These are phyloP conservation scores for Russula abietina DNA, from an alignment of 768 basidiomycete genomes.

Conservation along the genomic window DNA sequence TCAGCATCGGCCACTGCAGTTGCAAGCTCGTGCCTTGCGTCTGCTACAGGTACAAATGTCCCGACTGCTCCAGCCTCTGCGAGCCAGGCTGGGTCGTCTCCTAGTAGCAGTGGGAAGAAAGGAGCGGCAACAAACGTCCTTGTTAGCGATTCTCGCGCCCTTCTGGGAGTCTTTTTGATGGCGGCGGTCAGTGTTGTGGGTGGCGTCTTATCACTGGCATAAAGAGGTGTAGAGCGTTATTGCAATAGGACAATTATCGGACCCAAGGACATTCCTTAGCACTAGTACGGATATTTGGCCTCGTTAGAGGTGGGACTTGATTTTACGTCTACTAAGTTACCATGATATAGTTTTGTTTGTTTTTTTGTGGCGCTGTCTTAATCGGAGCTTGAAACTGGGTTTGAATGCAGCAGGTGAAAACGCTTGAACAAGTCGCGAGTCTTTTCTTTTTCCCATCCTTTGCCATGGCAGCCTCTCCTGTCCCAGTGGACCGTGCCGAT, in stretches of 20 bases:
- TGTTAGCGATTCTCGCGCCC: conserved; percentile 31
- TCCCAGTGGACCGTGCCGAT: conserved; percentile 22
- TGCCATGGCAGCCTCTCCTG: conserved; percentile 28
- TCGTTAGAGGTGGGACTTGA: neutral
- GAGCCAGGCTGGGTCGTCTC: neutral
- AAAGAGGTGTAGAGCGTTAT: conserved; percentile 5
- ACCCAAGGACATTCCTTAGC: conserved; percentile 5
- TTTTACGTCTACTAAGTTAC: neutral
- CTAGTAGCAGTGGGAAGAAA: conserved; percentile 25
- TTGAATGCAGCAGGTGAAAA: conserved; percentile 4
- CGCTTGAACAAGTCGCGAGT: neutral
- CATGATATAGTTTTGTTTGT: conserved; percentile 1
- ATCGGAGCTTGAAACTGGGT: conserved; percentile 26
- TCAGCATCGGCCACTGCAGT: conserved; percentile 47
- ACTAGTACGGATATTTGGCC: neutral
- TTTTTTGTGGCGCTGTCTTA: conserved; percentile 21
- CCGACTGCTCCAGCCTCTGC: conserved; percentile 43
- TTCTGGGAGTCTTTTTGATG: conserved; percentile 36
- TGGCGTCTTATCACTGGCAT: conserved; percentile 41
- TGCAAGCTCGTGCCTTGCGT: conserved; percentile 62
- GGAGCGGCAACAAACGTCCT: conserved; percentile 29
- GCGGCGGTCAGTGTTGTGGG: conserved; percentile 37
- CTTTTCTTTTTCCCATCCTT: conserved; percentile 14
- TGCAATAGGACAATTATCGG: conserved; percentile 1
- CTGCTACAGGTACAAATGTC: conserved; percentile 55